Percentiles rank a stretch among this genome's conserved stretches.
phyloP scores from a whole-genome alignment of 352 stramenopile species.

The Phytophthora sp. region DNA sequence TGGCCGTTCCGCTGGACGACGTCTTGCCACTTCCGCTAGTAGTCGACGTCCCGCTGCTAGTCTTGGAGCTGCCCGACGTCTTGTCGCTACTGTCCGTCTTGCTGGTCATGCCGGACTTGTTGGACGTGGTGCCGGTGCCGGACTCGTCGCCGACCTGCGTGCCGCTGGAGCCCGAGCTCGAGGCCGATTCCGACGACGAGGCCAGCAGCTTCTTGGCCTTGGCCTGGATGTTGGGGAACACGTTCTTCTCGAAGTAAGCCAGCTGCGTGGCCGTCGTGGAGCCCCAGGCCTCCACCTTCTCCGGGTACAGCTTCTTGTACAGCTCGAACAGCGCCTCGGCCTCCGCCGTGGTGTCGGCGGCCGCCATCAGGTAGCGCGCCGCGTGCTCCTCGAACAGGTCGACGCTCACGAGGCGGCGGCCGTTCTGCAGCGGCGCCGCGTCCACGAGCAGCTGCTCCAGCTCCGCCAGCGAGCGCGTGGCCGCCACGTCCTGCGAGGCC shows the following conservation, averaged over 20 bases:
- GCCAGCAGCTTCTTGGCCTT: conserved; percentile 37
- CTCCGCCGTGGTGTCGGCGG: conserved; percentile 42
- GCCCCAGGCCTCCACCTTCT: conserved; percentile 49
- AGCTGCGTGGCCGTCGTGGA: conserved; percentile 49
- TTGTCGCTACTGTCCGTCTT: conserved; percentile 5
- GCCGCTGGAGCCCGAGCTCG: conserved; percentile 19
- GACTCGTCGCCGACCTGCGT: conserved; percentile 23
- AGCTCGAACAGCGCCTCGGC: conserved; percentile 65
- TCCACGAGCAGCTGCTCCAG: conserved; percentile 35
- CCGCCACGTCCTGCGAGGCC: background rate
- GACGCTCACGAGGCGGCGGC: conserved; percentile 29
- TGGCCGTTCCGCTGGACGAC: conserved; percentile 16
- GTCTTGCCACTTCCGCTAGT: conserved; percentile 18
- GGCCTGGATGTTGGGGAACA: conserved; percentile 62
- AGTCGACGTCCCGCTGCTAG: conserved; percentile 6
- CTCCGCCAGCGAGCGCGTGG: conserved; percentile 13
- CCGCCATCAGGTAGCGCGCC: conserved; percentile 46
- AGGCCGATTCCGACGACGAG: conserved; percentile 21
- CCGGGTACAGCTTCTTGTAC: conserved; percentile 62
- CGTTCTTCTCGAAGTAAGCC: conserved; percentile 64
- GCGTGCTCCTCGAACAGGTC: conserved; percentile 48
- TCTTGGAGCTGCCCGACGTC: conserved; percentile 19
- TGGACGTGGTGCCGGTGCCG: conserved; percentile 12
- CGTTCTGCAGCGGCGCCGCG: conserved; percentile 21
- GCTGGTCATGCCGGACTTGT: conserved; percentile 6